Base-by-base conservation (phyloP, 768 basidiomycete genomes). In the Lentinula guzmanii region DNA sequence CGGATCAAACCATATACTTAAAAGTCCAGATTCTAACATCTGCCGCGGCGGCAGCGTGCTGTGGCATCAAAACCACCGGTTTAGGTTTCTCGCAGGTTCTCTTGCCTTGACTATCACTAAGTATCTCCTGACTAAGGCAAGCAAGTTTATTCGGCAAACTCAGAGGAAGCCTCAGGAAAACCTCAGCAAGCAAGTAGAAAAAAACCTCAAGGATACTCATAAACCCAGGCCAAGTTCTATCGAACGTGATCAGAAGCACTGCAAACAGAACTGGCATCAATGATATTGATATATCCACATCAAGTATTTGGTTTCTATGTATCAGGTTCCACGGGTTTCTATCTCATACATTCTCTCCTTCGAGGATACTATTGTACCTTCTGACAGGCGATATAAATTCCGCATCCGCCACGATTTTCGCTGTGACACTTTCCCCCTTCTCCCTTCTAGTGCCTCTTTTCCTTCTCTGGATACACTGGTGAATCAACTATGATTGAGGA, bases 401-500 rank as follows among this genome's bases (percentile, higher is more conserved):
- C 43, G 4, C 2, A 48, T 48, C 46, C 18, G 21, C 3, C 21
- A 24, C 46, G 46, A 24, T 48, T 24, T 48, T 11, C 46, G 21
- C 21, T 11, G 46, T 48, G 18, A 0, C 11, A 15, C 16, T 43
- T 13, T 9, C 46, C 18, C 11, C 46, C 21, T 48, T 48, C 21
- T 11, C 21, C n/a, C 9, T 28, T 6, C 46, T 11, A 16, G 16
- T 11, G 2, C 43, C 11, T 7, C 16, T 15, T 45, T 5, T 45
- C n/a, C 7, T 18, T 18, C 43, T 39, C 37, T 39, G 37, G 37
- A 18, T 8, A n/a, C 21, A 48, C 7, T 18, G 21, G 6, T 13
- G 8, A 8, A 4, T 18, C 9, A 9, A 8, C 16, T 24, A 48
- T 48, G 46, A 37, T 33, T 28, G 71, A 67, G 7, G 59, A 69